These are phyloP conservation scores for Phoma sp. DNA, from an alignment of 2,329 filamentous ascomycete genomes.

Conservation along the genomic window DNA sequence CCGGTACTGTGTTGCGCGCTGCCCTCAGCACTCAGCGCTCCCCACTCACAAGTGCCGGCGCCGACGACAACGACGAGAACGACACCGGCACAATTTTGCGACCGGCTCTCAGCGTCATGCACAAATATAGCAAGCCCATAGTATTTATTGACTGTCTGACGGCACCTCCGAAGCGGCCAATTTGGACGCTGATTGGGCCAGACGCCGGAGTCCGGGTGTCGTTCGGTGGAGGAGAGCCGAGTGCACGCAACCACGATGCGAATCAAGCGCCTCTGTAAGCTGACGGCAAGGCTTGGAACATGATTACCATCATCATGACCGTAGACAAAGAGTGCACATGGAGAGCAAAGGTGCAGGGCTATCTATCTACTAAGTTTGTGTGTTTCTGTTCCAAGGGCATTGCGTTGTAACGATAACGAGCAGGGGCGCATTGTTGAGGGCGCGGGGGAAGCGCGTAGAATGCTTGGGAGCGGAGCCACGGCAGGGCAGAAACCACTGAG, in stretches of 20 bases:
- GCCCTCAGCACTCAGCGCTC: neutral
- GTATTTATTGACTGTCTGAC: neutral
- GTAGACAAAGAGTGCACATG: neutral
- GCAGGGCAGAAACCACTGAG: constrained; percentile 9
- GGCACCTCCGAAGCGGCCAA: constrained; percentile 9
- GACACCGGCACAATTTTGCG: neutral
- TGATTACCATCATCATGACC: neutral
- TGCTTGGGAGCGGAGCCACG: constrained; percentile 16
- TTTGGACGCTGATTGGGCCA: constrained; percentile 13
- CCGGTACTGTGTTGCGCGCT: neutral
- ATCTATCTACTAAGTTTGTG: neutral
- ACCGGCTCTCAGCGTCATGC: constrained; percentile 9
- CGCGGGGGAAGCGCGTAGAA: constrained; percentile 19
- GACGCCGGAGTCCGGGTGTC: constrained; percentile 8
- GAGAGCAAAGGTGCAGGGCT: neutral
- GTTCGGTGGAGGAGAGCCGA: constrained; percentile 16
- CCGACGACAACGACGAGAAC: neutral
- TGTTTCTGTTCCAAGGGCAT: neutral
- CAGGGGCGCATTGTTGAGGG: constrained; percentile 17
- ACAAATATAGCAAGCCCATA: neutral
- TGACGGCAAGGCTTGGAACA: constrained; percentile 7
- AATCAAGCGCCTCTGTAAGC: neutral
- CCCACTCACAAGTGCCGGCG: neutral
- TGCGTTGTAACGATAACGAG: constrained; percentile 14
- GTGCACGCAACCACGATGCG: neutral